Conservation (phyloP, 2,329 filamentous ascomycete species). For the Ophiosphaerella narmari region DNA sequence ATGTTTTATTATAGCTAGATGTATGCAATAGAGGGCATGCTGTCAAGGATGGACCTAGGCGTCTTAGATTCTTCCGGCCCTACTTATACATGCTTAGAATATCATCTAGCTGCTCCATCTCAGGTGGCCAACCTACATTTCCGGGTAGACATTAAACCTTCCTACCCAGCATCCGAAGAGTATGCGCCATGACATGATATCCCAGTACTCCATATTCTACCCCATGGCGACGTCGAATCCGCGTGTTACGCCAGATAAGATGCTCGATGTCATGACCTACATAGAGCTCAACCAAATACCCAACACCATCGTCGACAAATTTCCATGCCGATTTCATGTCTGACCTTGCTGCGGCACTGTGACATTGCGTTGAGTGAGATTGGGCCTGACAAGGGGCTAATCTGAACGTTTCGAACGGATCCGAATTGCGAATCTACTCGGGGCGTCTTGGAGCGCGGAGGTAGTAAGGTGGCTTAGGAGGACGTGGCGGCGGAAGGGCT, state of each 20-base stretch:
- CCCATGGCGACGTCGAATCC: slow-evolving; percentile 53
- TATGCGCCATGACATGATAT: slow-evolving; percentile 53
- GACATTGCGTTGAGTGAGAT: slow-evolving; percentile 70
- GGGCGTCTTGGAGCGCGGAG: slow-evolving; percentile 72
- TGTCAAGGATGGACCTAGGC: too few relatives aligned
- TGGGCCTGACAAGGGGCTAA: slow-evolving; percentile 64
- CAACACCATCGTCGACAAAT: slow-evolving; percentile 56
- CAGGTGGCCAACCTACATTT: too few relatives aligned
- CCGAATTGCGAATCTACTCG: slow-evolving; percentile 66
- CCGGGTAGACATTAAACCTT: slow-evolving; percentile 44
- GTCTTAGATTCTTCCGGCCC: too few relatives aligned
- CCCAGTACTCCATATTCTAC: slow-evolving; percentile 55
- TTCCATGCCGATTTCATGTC: slow-evolving; percentile 66
- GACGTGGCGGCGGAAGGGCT: too few relatives aligned
- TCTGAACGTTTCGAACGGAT: slow-evolving; percentile 68
- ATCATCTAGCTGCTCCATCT: too few relatives aligned
- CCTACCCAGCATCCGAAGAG: slow-evolving; percentile 46
- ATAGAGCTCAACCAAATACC: slow-evolving; percentile 54
- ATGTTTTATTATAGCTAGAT: too few relatives aligned
- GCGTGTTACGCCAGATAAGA: slow-evolving; percentile 54
- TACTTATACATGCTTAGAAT: too few relatives aligned
- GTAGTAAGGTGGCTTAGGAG: slow-evolving; percentile 68
- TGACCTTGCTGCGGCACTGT: slow-evolving; percentile 67
- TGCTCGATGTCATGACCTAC: slow-evolving; percentile 56
- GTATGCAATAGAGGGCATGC: too few relatives aligned